phyloP scores from a whole-genome alignment of 345 rosid species.

The Pugionium dolabratum region DNA sequence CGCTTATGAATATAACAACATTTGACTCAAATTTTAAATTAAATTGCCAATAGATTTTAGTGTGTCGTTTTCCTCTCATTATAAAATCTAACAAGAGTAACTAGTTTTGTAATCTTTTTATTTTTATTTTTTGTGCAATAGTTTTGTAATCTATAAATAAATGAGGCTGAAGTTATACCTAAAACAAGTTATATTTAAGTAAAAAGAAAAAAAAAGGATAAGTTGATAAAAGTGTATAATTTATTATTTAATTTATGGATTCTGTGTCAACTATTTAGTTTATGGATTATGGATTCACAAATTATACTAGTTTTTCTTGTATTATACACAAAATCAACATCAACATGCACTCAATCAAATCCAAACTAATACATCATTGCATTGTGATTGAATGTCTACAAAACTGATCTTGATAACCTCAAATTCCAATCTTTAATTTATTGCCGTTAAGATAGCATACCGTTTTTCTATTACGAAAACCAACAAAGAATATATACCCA shows the following conservation, averaged over 20 bases:
- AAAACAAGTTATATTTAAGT: too few species aligned
- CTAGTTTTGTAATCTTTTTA: background rate
- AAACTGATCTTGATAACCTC: background rate
- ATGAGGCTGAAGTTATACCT: too few species aligned
- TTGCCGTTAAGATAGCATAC: background rate
- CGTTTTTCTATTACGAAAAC: background rate
- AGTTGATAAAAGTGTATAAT: too few species aligned
- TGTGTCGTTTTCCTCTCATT: background rate
- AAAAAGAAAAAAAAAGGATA: too few species aligned
- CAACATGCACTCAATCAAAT: background rate
- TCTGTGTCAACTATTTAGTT: background rate
- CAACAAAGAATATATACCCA: background rate
- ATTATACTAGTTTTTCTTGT: too few species aligned
- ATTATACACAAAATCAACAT: too few species aligned
- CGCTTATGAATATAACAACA: too few species aligned
- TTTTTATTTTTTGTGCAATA: too few species aligned
- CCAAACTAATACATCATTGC: background rate
- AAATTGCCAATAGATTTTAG: too few species aligned
- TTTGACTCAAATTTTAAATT: too few species aligned
- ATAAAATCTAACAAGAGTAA: constrained; percentile 12
- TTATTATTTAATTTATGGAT: background rate
- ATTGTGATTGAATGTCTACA: background rate
- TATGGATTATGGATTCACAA: too few species aligned
- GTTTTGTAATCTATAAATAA: too few species aligned
- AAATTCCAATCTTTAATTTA: background rate